Base-by-base conservation (phyloP, 1,139 yeast species). In the Pneumocystis jirovecii region DNA sequence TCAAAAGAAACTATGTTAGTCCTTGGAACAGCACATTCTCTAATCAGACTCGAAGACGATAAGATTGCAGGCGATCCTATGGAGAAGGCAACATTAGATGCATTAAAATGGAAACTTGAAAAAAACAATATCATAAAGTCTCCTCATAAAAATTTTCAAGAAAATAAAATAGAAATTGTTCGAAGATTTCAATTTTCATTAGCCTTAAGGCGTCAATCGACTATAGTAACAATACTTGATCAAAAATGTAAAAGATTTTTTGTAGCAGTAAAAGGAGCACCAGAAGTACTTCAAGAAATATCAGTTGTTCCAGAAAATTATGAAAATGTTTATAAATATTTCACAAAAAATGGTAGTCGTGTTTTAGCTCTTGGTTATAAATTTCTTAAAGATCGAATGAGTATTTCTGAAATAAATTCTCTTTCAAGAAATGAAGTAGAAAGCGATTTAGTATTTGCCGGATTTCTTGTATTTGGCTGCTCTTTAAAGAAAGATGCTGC, bases 181-280 rank as follows among this genome's bases (percentile, higher is more conserved):
- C 91, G 97, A 77, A 87, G 98, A 74, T 93, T 93, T 83, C 97
- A 93, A 77, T 93, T 93, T 75, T 89, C 97, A 62, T 91, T 97
- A 66, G 90, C 96, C 64, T 82, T 93, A 75, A 93, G 95, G 76
- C 86, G 99, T 77, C 91, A 97, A 12, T 83, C 97, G n/a, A 83
- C 95, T 62, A 83, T 93, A 71, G 87, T 97, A n/a, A 77, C 79
- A 61, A 78, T 85, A 64, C n/a, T 62, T 19, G 37, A 60, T n/a
- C 40, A 59, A 15, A 77, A 83, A 64, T 79, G 79, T 63, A 68
- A 68, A 63, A 82, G 86, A 70, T 76, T 84, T 69, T 81, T 90
- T 71, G 95, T 91, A 64, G 87, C 96, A 71, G 96, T 86, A 61
- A 95, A 95, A 77, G 99, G 99, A 80, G 99, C 99, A 1, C 99